Conservation (phyloP, 139 green algal species). For the Pleodorina starrii region DNA sequence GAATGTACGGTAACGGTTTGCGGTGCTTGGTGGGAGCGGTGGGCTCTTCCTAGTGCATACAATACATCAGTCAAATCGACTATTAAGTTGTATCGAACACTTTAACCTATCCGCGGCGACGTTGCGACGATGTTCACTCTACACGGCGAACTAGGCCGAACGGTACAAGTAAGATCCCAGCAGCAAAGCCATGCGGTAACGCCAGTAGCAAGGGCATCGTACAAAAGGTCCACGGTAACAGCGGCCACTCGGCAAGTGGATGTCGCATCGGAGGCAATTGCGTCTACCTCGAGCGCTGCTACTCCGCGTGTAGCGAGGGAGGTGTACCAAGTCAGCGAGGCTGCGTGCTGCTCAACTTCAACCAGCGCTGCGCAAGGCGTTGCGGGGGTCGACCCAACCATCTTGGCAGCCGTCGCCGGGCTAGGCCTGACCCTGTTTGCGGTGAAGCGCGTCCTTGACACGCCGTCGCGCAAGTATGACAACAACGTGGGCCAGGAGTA, state of each 20-base stretch:
- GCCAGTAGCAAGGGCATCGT: not conserved
- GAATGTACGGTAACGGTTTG: not conserved
- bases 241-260: not conserved
- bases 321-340: slow-evolving; percentile 23
- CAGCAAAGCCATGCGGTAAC: not conserved
- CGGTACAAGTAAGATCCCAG: not conserved
- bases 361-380: not conserved
- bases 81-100: no score
- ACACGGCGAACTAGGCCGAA: not conserved
- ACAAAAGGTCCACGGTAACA: not conserved
- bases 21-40: no score
- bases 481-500: slow-evolving; percentile 95
- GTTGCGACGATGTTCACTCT: not conserved
- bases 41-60: no score
- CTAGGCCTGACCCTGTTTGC: slow-evolving; percentile 43
- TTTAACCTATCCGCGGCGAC: no score
- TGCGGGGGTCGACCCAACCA: slow-evolving; percentile 29
- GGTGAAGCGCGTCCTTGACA: slow-evolving; percentile 82
- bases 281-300: not conserved
- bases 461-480: slow-evolving; percentile 84
- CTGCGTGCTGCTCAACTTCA: slow-evolving; percentile 18
- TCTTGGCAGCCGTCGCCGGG: slow-evolving; percentile 25
- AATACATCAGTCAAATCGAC: no score
- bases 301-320: not conserved
- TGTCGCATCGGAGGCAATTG: slow-evolving; percentile 17